Evolutionary conservation across 1,139 yeast genomes (phyloP), one percentile per base, ranked within the genome.

Genomic region (Taphrina populina): DNA sequence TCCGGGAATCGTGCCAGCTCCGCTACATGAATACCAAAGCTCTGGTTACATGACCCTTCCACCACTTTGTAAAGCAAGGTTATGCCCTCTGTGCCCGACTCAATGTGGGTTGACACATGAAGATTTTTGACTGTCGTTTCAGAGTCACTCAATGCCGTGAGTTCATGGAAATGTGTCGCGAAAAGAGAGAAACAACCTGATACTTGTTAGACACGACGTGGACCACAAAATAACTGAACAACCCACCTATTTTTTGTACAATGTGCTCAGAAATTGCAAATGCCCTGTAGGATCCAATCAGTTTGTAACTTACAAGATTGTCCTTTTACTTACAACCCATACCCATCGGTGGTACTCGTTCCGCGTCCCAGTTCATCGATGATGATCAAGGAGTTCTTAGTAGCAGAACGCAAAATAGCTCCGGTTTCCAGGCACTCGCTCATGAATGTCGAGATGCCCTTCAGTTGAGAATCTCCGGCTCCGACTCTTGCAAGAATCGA

Each of bases 401-500:
- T 83, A 0, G 97, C 95, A 24, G 90, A 81, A 60, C 88, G 85
- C 63, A 92, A 76, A 63, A 92, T 92, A 0, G 95, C 83, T 0
- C 96, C 88, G 30, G 96, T 92, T 66, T 92, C 98, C 60, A 92
- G 75, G 97, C 92, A 92, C 68, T 92, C 98, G 36, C 95, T 88
- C 98, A 92, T 92, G 64, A 92, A 92, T 0, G 98, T 92, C 0
- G 96, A 88, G 37, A 92, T 87, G 21, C 98, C 98, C 69, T 90
- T 90, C 65, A 92, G 76, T 69, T 92, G 98, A 0, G 96, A 90
- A 68, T 92, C 98, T 7, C 96, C 95, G 1, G 98, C 97, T 13
- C 98, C 98, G n/a, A 92, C 96, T 65, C 98, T 81, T 11, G 97
- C 95, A 60, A 92, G 76, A 10, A 92, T 85, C 1, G 96, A 88